Evolutionary conservation across 2,329 filamentous ascomycete genomes (phyloP).

Genomic region (Chaetoscypha palmicola): DNA sequence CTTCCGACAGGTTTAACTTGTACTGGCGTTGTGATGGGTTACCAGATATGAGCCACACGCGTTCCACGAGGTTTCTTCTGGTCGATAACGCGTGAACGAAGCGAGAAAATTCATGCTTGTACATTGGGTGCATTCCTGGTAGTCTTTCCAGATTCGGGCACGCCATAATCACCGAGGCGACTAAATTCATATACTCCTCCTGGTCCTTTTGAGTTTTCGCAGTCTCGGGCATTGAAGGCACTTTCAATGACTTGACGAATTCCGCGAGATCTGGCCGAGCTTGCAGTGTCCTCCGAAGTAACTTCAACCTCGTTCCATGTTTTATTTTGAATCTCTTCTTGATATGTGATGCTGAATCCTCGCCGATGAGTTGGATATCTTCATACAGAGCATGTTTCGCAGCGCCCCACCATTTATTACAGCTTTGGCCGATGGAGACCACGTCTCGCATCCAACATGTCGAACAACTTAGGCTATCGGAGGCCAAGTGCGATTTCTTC

Average conservation of each 20-base stretch:
- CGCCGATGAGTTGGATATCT: constrained; percentile 51
- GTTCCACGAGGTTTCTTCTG: constrained; percentile 46
- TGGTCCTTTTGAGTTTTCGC: constrained; percentile 30
- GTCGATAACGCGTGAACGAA: constrained; percentile 55
- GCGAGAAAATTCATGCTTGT: constrained; percentile 49
- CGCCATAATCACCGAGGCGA: constrained; percentile 56
- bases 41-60: constrained; percentile 48
- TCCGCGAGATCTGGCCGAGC: constrained; percentile 45
- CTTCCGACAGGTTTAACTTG: constrained; percentile 19
- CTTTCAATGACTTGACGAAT: constrained; percentile 50
- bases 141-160: constrained; percentile 58
- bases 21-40: constrained; percentile 32
- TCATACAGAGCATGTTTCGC: constrained; percentile 40
- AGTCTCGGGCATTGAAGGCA: constrained; percentile 41
- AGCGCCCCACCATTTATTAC: constrained; percentile 45
- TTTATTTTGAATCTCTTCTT: constrained; percentile 52
- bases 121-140: constrained; percentile 45
- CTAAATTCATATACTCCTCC: constrained; percentile 49
- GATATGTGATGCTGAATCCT: constrained; percentile 43
- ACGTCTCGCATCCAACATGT: constrained; percentile 61
- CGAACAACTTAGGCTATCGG: constrained; percentile 46
- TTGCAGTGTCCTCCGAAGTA: constrained; percentile 52
- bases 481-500: constrained; percentile 43
- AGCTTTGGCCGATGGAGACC: constrained; percentile 43
- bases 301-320: constrained; percentile 45